These are phyloP conservation scores for Stagonosporopsis tanaceti DNA, from an alignment of 2,329 filamentous ascomycete genomes.

Conservation along the genomic window DNA sequence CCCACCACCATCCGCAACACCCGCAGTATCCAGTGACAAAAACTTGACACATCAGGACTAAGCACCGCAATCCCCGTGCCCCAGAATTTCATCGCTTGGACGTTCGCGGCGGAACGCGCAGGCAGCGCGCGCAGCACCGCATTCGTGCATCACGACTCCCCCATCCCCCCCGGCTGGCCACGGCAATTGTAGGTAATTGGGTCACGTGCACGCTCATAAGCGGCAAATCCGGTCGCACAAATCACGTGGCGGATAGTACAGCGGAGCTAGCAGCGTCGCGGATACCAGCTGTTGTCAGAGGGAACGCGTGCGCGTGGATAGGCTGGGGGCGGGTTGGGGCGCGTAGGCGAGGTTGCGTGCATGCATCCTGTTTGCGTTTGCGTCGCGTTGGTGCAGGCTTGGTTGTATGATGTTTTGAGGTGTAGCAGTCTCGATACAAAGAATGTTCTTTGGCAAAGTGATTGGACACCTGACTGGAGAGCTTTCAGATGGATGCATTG, in stretches of 20 bases:
- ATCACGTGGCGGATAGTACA: constrained; percentile 6
- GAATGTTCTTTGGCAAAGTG: too few relatives aligned
- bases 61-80: constrained; percentile 1
- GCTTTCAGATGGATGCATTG: too few relatives aligned
- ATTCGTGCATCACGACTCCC: background rate
- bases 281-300: background rate
- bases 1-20: background rate
- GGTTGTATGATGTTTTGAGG: background rate
- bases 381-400: background rate
- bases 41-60: background rate
- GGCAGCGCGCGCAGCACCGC: constrained; percentile 2
- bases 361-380: background rate
- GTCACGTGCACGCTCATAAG: background rate
- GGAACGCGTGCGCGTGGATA: constrained; percentile 1
- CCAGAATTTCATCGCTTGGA: background rate
- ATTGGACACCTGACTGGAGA: too few relatives aligned
- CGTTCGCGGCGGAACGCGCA: constrained; percentile 6
- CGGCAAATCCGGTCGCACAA: background rate
- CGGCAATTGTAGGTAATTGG: too few relatives aligned
- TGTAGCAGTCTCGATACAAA: background rate
- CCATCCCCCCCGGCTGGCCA: background rate
- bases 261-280: background rate
- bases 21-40: constrained; percentile 5
- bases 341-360: background rate
- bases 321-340: constrained; percentile 8